Conservation (phyloP, 148 eudicot genomes). For the Linanthus parryae region DNA sequence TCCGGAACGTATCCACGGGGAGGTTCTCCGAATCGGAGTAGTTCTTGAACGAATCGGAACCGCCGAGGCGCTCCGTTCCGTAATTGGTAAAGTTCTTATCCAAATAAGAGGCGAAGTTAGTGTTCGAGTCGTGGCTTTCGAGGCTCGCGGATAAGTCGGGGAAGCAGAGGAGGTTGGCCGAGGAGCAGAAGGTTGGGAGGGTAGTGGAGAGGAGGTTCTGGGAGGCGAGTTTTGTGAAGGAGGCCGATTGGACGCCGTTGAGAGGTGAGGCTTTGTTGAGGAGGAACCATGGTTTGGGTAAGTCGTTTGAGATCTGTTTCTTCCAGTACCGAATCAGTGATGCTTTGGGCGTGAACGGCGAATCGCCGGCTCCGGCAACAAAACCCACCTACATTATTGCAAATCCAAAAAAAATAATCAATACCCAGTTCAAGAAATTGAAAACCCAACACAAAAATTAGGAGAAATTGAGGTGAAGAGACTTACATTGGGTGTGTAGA, state of each 20-base stretch:
- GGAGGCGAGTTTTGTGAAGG: constrained; percentile 57
- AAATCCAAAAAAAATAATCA: too few species aligned
- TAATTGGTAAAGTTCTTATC: constrained; percentile 69
- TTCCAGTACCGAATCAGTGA: constrained; percentile 71
- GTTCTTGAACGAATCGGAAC: constrained; percentile 39
- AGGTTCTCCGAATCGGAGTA: constrained; percentile 36
- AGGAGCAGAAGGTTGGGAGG: constrained; percentile 49
- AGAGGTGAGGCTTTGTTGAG: constrained; percentile 65
- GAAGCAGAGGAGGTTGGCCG: constrained; percentile 64
- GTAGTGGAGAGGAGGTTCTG: constrained; percentile 42
- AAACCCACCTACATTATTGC: constrained; percentile 25
- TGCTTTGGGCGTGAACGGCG: constrained; percentile 69
- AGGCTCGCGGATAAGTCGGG: constrained; percentile 37
- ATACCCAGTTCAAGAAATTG: too few species aligned
- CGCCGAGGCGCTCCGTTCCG: constrained; percentile 44
- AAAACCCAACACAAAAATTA: neutral
- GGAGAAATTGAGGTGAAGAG: neutral
- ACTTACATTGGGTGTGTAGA: neutral
- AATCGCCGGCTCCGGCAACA: constrained; percentile 16
- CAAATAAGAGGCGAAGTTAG: constrained; percentile 30
- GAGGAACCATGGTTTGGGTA: constrained; percentile 56
- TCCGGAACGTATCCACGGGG: constrained; percentile 32
- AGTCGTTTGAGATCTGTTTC: constrained; percentile 55
- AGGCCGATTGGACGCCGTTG: constrained; percentile 40
- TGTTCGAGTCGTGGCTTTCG: constrained; percentile 24